phyloP scores from a whole-genome alignment of 2,329 filamentous ascomycete genomes.

The Cladorrhinum sp. region DNA sequence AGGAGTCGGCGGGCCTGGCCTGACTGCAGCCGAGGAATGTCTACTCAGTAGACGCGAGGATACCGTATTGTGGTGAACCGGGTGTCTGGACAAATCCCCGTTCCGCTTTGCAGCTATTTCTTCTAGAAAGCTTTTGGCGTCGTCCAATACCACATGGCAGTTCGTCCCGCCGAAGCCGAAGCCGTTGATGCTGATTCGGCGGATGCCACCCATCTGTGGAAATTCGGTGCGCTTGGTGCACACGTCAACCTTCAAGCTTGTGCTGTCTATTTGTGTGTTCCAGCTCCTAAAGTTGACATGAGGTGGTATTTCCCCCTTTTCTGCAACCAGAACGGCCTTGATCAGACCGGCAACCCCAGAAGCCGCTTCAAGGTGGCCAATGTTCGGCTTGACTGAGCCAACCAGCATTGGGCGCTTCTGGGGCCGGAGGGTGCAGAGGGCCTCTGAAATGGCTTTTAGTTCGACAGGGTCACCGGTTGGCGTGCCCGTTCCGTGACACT shows the following conservation, averaged over 20 bases:
- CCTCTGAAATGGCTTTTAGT: conserved; percentile 21
- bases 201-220: conserved; percentile 14
- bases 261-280: conserved; percentile 29
- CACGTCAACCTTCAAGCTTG: neutral
- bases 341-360: conserved; percentile 37
- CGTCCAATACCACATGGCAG: conserved; percentile 13
- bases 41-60: neutral
- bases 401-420: conserved; percentile 17
- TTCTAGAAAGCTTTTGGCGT: conserved; percentile 5
- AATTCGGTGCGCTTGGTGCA: conserved; percentile 17
- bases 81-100: neutral
- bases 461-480: conserved; percentile 33
- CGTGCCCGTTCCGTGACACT: conserved; percentile 40
- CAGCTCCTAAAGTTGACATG: conserved; percentile 34
- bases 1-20: neutral
- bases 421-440: conserved; percentile 18
- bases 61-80: neutral
- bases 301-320: conserved; percentile 33
- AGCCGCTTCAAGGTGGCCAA: conserved; percentile 38
- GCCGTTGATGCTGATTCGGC: conserved; percentile 13
- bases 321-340: conserved; percentile 32
- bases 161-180: conserved; percentile 19
- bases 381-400: conserved; percentile 28
- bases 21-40: neutral
- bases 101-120: neutral